phyloP scores from a whole-genome alignment of 208 protist genomes.

The Herpetomonas tarakana region DNA sequence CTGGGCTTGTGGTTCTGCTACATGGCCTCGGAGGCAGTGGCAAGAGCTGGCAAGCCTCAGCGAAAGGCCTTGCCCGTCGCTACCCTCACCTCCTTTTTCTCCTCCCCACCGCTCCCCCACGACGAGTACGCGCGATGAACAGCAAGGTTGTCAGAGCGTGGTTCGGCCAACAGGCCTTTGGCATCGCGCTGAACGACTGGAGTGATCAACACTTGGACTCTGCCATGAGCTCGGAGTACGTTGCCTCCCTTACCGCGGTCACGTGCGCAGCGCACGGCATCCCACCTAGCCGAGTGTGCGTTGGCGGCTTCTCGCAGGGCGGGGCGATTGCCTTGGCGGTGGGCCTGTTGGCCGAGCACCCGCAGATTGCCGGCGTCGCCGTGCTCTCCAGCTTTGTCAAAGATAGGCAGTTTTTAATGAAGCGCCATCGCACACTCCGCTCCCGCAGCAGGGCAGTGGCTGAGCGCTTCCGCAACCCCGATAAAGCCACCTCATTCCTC shows the following conservation, averaged over 20 bases:
- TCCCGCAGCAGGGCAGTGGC: not conserved
- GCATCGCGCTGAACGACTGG: not conserved
- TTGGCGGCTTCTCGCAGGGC: constrained; percentile 79
- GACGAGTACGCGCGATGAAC: too few relatives aligned
- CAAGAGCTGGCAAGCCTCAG: constrained; percentile 53
- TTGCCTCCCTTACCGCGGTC: constrained; percentile 32
- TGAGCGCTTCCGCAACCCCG: not conserved
- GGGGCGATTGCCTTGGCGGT: constrained; percentile 21
- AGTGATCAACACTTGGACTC: constrained; percentile 20
- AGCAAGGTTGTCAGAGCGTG: constrained; percentile 12
- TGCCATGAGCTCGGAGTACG: constrained; percentile 30
- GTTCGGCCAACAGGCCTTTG: constrained; percentile 74
- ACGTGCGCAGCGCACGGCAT: constrained; percentile 29
- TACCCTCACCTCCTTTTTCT: constrained; percentile 68
- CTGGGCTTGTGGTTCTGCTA: constrained; percentile 53
- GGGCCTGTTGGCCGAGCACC: constrained; percentile 7
- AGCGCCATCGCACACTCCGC: not conserved
- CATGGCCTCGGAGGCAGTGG: constrained; percentile 77
- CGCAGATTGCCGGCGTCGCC: constrained; percentile 33
- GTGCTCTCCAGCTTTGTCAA: constrained; percentile 35
- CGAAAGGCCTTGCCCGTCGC: constrained; percentile 13
- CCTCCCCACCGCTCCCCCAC: constrained; percentile 21
- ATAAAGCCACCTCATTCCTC: constrained; percentile 7
- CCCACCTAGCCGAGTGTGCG: constrained; percentile 43
- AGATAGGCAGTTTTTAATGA: constrained; percentile 16